Conservation (phyloP, 495 filamentous ascomycete genomes). For the Trichoderma asperelloides region DNA sequence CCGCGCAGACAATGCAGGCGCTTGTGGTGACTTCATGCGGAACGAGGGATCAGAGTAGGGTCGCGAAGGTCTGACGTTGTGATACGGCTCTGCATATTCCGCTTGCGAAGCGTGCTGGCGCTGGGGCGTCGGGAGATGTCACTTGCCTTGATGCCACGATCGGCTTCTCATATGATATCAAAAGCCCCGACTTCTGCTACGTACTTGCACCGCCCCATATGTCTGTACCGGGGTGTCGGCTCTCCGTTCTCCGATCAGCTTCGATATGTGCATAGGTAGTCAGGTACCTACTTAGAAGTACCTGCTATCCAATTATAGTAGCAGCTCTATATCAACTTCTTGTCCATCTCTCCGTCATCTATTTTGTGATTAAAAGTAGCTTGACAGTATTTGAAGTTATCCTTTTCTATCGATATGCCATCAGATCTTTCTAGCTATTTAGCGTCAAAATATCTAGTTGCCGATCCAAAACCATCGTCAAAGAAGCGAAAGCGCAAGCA, state of each 20-base stretch:
- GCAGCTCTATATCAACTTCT: not conserved
- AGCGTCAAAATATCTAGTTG: constrained; percentile 82
- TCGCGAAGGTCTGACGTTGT: not conserved
- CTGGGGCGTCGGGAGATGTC: not conserved
- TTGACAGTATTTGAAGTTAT: not conserved
- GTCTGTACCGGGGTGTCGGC: not conserved
- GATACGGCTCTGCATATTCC: constrained; percentile 6
- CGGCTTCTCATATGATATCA: not conserved
- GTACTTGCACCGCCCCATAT: not conserved
- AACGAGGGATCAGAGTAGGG: not conserved
- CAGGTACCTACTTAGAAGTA: not conserved
- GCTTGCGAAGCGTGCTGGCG: not conserved
- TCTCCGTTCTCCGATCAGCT: not conserved
- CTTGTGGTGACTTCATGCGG: constrained; percentile 7
- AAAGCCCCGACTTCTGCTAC: not conserved
- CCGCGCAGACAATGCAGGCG: not conserved
- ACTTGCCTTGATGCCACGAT: not conserved
- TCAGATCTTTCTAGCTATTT: constrained; percentile 77
- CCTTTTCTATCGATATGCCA: constrained; percentile 29
- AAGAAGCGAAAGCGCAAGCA: constrained; percentile 82
- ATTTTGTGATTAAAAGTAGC: not conserved
- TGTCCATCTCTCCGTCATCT: not conserved
- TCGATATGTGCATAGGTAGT: not conserved
- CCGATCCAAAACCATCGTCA: constrained; percentile 61
- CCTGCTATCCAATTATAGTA: not conserved